Percentiles rank a stretch among this genome's conserved stretches.
Conservation (phyloP, 805 yeast genomes). For the Ascoidea asiatica region DNA sequence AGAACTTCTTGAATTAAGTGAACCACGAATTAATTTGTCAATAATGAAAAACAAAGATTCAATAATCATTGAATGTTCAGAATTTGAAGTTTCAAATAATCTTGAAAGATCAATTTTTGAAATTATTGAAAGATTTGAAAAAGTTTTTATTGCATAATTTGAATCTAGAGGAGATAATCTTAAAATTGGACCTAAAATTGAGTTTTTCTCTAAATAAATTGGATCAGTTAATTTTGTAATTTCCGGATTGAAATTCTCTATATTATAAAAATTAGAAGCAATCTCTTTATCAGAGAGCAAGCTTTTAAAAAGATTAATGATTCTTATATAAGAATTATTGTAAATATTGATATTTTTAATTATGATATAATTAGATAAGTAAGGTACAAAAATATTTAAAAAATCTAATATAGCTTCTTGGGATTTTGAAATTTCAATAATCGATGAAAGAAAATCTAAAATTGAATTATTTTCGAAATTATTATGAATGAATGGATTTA, state of each 20-base stretch:
- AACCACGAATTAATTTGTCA: constrained; percentile 66
- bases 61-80: constrained; percentile 45
- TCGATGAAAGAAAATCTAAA: constrained; percentile 38
- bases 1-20: constrained; percentile 46
- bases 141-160: constrained; percentile 35
- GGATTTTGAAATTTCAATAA: constrained; percentile 44
- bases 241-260: constrained; percentile 37
- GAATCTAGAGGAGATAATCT: constrained; percentile 58
- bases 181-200: constrained; percentile 69
- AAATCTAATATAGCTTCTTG: constrained; percentile 56
- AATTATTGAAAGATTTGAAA: constrained; percentile 16
- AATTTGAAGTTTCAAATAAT: constrained; percentile 45
- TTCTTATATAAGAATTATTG: constrained; percentile 36
- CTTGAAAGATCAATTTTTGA: constrained; percentile 31
- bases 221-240: too few species aligned
- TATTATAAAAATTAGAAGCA: constrained; percentile 43
- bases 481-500: constrained; percentile 13
- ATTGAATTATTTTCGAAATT: constrained; percentile 16
- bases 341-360: constrained; percentile 24
- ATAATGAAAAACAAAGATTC: constrained; percentile 50
- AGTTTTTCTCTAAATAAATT: constrained; percentile 39
- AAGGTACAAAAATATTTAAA: constrained; percentile 36
- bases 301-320: constrained; percentile 41
- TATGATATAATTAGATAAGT: constrained; percentile 22
- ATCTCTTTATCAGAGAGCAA: constrained; percentile 47